These are phyloP conservation scores for Paecilomyces sp. DNA, from an alignment of 2,329 filamentous ascomycete species.

Conservation along the genomic window DNA sequence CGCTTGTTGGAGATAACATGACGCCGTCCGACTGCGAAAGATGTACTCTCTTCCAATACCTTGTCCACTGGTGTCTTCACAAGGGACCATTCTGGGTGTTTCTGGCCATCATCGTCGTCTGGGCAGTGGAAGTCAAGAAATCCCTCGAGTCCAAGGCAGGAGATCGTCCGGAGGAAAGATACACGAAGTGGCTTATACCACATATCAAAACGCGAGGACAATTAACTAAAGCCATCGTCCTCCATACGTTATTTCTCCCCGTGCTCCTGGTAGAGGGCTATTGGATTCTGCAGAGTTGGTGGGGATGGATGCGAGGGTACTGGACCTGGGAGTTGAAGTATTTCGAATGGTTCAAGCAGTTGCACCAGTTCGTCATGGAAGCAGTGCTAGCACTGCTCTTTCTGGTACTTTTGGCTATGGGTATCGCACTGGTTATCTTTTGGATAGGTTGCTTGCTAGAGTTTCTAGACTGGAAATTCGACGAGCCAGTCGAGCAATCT, in stretches of 20 bases:
- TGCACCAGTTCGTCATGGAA: not conserved
- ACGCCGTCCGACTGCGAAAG: not conserved
- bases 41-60: not conserved
- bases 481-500: not conserved
- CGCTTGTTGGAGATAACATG: not conserved
- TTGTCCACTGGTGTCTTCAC: not conserved
- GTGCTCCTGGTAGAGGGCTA: not conserved
- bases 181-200: not conserved
- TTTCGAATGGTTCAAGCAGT: not conserved
- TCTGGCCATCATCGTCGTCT: not conserved
- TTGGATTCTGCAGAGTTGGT: not conserved
- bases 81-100: not conserved
- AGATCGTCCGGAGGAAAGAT: not conserved
- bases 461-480: not conserved
- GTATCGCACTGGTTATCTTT: not conserved
- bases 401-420: not conserved
- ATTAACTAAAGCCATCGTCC: not conserved
- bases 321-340: not conserved
- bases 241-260: not conserved
- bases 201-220: not conserved
- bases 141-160: not conserved
- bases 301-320: not conserved
- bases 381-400: not conserved
- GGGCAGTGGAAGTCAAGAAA: not conserved
- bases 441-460: not conserved